Percentiles rank a stretch among this genome's conserved stretches.
These are phyloP conservation scores for Lanmaoa pseudosensibilis DNA, from an alignment of 768 basidiomycete genomes.

Conservation along the genomic window DNA sequence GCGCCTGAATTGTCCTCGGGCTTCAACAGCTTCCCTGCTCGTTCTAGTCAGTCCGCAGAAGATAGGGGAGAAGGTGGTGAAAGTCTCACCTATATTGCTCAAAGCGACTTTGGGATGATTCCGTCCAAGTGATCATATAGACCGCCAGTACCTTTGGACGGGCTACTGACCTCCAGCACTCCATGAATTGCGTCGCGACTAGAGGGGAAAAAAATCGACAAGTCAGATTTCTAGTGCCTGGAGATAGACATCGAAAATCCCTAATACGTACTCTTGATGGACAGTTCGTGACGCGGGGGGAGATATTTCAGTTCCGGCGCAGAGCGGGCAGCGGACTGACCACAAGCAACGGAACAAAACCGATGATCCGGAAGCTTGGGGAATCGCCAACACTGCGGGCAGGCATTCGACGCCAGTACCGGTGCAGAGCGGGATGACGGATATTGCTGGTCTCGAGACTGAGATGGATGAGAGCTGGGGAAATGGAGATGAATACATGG, in stretches of 20 bases:
- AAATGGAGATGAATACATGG: background rate
- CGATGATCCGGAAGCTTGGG: conserved; percentile 16
- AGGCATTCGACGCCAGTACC: background rate
- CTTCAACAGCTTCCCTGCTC: conserved; percentile 19
- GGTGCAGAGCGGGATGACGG: background rate
- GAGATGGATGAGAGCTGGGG: too few species aligned
- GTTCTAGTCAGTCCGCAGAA: background rate
- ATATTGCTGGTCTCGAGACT: background rate
- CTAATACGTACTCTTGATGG: conserved; percentile 3
- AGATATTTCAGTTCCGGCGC: conserved; percentile 22
- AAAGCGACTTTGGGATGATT: conserved; percentile 9
- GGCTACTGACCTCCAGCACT: conserved; percentile 4
- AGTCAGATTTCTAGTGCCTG: background rate
- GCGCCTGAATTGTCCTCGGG: conserved; percentile 4
- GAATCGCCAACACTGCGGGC: conserved; percentile 18
- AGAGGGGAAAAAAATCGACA: too few species aligned
- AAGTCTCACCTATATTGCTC: conserved; percentile 16
- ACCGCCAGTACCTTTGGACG: conserved; percentile 17
- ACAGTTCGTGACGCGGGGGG: conserved; percentile 5
- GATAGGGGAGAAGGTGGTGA: background rate
- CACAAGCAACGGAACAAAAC: conserved; percentile 23
- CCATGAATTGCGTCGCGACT: conserved; percentile 16
- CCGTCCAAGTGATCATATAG: conserved; percentile 25
- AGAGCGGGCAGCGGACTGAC: conserved; percentile 4
- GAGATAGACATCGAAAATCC: background rate